These are phyloP conservation scores for Trichoderma gamsii DNA, from an alignment of 495 filamentous ascomycete species.

Conservation along the genomic window DNA sequence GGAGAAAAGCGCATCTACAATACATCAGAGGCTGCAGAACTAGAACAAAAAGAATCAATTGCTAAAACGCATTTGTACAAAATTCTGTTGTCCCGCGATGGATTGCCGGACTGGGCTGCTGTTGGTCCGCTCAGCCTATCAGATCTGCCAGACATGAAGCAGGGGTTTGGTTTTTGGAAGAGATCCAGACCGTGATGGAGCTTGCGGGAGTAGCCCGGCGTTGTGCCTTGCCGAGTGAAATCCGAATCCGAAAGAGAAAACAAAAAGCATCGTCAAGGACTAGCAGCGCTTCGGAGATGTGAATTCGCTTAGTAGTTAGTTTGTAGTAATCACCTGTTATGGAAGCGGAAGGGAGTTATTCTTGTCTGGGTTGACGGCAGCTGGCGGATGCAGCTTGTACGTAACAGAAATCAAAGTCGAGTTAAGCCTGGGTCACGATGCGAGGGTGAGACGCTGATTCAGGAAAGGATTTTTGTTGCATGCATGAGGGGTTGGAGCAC, in stretches of 20 bases:
- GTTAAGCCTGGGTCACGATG: too few species aligned
- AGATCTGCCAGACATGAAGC: neutral
- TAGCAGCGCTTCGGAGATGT: neutral
- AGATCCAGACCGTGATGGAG: neutral
- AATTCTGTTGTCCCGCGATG: neutral
- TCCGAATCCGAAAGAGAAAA: too few species aligned
- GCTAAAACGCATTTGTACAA: neutral
- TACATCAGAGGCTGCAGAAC: neutral
- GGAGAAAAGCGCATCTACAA: too few species aligned
- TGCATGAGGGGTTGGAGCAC: too few species aligned
- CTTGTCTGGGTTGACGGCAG: too few species aligned
- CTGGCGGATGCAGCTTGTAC: too few species aligned
- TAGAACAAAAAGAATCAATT: neutral
- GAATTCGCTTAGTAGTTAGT: neutral
- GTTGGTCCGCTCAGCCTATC: neutral
- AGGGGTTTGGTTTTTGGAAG: neutral
- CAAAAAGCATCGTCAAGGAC: neutral
- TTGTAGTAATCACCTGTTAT: neutral
- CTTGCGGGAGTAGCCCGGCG: neutral
- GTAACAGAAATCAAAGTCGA: too few species aligned
- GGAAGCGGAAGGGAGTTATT: neutral
- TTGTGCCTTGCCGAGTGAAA: neutral
- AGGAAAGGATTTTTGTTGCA: too few species aligned
- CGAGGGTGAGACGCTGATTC: too few species aligned
- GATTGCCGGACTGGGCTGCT: neutral